Percentiles rank a stretch among this genome's conserved stretches.
Evolutionary conservation across 768 basidiomycete species (phyloP).

Genomic region (Auriscalpium vulgare): DNA sequence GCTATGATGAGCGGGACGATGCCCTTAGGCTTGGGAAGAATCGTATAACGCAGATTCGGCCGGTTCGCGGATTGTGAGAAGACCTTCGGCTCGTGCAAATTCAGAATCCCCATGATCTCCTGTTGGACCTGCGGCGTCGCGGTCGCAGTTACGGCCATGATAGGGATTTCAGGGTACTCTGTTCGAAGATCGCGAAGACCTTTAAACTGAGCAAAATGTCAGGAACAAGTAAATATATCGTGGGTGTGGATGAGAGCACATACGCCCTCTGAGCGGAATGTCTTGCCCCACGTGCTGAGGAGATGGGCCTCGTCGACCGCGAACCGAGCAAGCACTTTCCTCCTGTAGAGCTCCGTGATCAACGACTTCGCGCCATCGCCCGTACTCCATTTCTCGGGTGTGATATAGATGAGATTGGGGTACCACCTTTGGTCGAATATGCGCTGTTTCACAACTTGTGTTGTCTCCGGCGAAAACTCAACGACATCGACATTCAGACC

Average conservation of each 20-base stretch:
- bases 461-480: slow-evolving; percentile 27
- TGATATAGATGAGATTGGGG: slow-evolving; percentile 76
- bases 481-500: slow-evolving; percentile 63
- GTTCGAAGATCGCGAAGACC: slow-evolving; percentile 45
- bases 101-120: slow-evolving; percentile 71
- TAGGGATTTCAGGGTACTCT: slow-evolving; percentile 72
- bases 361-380: slow-evolving; percentile 48
- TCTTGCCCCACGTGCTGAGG: slow-evolving; percentile 90
- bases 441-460: slow-evolving; percentile 30
- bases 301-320: slow-evolving; percentile 97
- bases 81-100: slow-evolving; percentile 47
- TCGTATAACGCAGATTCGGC: slow-evolving; percentile 75
- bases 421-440: slow-evolving; percentile 35
- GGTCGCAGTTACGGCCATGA: slow-evolving; percentile 96
- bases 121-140: slow-evolving; percentile 71
- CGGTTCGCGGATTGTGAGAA: slow-evolving; percentile 89
- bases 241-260: not conserved
- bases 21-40: slow-evolving; percentile 40
- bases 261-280: slow-evolving; percentile 56
- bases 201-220: slow-evolving; percentile 23
- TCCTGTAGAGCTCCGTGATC: slow-evolving; percentile 48
- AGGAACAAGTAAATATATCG: not conserved
- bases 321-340: slow-evolving; percentile 68
- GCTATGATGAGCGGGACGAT: slow-evolving; percentile 53
- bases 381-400: slow-evolving; percentile 80